These are phyloP conservation scores for Verticillium isaacii DNA, from an alignment of 2,329 filamentous ascomycete species.

Conservation along the genomic window DNA sequence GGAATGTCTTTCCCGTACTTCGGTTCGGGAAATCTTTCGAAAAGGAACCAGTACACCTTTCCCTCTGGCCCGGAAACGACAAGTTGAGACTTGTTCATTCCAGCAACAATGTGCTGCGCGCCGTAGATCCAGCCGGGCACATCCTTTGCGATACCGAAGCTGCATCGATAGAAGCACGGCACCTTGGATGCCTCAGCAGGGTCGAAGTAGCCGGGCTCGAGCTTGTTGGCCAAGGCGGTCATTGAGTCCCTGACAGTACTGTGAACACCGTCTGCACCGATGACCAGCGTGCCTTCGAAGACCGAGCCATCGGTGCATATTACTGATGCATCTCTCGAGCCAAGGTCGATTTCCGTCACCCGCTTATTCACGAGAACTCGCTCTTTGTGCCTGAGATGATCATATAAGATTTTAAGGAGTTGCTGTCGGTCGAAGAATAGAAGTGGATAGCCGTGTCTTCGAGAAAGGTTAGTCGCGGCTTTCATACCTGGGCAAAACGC, in stretches of 20 bases:
- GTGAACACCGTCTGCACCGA: slow-evolving; percentile 36
- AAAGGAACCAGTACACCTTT: slow-evolving; percentile 30
- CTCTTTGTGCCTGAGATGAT: slow-evolving; percentile 23
- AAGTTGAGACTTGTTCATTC: slow-evolving; percentile 18
- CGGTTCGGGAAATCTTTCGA: slow-evolving; percentile 20
- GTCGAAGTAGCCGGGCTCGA: slow-evolving; percentile 18
- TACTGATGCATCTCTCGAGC: slow-evolving; percentile 18
- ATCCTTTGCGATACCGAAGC: slow-evolving; percentile 30
- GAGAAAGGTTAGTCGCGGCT: neutral
- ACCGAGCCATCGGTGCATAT: slow-evolving; percentile 21
- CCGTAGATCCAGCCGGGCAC: slow-evolving; percentile 15
- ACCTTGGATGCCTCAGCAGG: slow-evolving; percentile 13
- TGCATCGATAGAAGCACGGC: slow-evolving; percentile 24
- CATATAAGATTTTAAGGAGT: slow-evolving; percentile 26
- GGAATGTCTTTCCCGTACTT: slow-evolving; percentile 25
- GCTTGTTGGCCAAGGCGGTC: slow-evolving; percentile 15
- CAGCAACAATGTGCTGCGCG: slow-evolving; percentile 14
- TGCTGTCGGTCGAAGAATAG: slow-evolving; percentile 30
- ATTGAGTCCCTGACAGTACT: slow-evolving; percentile 28
- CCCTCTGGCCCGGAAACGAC: slow-evolving; percentile 22
- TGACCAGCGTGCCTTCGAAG: slow-evolving; percentile 26
- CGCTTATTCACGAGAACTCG: slow-evolving; percentile 12
- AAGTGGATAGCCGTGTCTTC: slow-evolving; percentile 22
- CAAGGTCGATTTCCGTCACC: slow-evolving; percentile 9
- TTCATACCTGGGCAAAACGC: neutral